These are phyloP conservation scores for Neurospora sp. DNA, from an alignment of 495 filamentous ascomycete species.

Conservation along the genomic window DNA sequence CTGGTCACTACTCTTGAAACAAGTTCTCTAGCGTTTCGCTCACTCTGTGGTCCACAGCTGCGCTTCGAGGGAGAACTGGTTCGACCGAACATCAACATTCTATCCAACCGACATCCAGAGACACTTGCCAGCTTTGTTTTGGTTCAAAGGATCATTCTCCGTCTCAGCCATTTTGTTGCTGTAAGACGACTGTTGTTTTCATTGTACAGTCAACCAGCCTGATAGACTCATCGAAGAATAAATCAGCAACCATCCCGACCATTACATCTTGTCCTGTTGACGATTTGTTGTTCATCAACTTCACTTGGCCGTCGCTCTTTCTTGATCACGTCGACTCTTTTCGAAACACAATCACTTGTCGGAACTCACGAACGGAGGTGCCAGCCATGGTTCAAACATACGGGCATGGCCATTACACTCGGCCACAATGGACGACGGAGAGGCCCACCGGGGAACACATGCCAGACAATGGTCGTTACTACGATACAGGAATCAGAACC, in stretches of 20 bases:
- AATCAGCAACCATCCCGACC: neutral
- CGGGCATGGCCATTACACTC: slow-evolving; percentile 10
- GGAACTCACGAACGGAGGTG: neutral
- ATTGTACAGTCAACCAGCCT: neutral
- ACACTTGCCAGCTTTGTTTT: neutral
- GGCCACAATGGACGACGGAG: slow-evolving; percentile 14
- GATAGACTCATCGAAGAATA: neutral
- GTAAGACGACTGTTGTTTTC: neutral
- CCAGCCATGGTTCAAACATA: neutral
- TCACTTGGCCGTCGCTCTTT: neutral
- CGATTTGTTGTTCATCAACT: neutral
- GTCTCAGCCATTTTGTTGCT: neutral
- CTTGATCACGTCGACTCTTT: neutral
- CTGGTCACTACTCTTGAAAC: neutral
- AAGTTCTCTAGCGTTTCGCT: neutral
- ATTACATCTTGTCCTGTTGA: neutral
- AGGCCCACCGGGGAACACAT: slow-evolving; percentile 5
- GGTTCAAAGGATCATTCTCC: neutral
- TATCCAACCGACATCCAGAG: neutral
- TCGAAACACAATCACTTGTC: neutral
- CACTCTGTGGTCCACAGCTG: neutral
- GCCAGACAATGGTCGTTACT: slow-evolving; percentile 8
- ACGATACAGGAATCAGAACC: slow-evolving; percentile 6
- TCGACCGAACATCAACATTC: neutral
- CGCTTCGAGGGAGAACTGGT: neutral